Base-by-base conservation (phyloP, 164 flowering plant genomes). In the Stephania cephalantha region DNA sequence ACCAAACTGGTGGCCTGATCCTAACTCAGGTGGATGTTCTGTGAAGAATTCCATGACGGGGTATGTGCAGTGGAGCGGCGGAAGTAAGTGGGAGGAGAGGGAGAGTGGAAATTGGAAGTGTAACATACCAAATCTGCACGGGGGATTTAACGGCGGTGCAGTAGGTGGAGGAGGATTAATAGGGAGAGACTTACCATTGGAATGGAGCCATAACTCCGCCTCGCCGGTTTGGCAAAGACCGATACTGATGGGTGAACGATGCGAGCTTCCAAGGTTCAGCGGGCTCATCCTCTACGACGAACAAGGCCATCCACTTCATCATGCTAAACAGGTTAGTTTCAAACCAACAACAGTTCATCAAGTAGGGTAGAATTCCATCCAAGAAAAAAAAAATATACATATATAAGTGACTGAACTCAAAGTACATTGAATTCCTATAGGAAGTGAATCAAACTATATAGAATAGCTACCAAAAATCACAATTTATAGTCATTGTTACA, bases 151-250 rank as follows among this genome's bases (percentile, higher is more conserved):
- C 42, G 74, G 68, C 52, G 71, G 65, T 63, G 78, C 63, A 12
- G 18, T 9, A 48, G 78, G 31, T 15, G 44, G n/a, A 3, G 82
- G 65, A 5, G 76, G 76, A 13, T 2, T 35, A 35, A 35, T 35
- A 35, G 79, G 83, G 46, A 50, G 55, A 50, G 55, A 13, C 12
- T 9, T 9, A 13, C 12, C 12, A 13, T 50, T 9, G 10, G 63
- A 55, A 9, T 77, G 86, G 86, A 80, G 73, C 65, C 86, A 78
- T 66, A 80, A 84, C 76, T 83, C 88, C 0, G 72, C 13, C 25
- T 82, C 90, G 1, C 93, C 97, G 4, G 90, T 92, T 74, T 94
- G 98, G 98, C 93, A 94, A 76, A 84, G 92, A 80, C 95, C 94
- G 0, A 94, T 94, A 64, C 84, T 94, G 8, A 92, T 92, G 82